Evolutionary conservation across 495 filamentous ascomycete genomes (phyloP).

Genomic region (Penicillium manginii): DNA sequence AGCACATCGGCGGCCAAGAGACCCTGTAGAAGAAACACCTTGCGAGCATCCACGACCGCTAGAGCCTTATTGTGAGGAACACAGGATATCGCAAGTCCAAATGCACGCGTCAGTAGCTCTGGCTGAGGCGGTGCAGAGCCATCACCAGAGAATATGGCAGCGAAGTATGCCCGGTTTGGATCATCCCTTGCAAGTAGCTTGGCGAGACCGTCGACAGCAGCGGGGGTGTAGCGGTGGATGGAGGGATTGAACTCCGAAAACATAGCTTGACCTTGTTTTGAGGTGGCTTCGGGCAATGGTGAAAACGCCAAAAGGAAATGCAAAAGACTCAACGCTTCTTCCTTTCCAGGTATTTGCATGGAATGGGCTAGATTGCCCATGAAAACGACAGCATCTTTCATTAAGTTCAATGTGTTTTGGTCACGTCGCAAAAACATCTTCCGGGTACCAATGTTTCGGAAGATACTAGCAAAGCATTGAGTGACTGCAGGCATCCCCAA

Average conservation of each 20-base stretch:
- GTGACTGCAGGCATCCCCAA: conserved; percentile 77
- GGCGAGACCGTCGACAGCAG: conserved; percentile 85
- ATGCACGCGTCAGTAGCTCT: conserved; percentile 85
- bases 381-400: conserved; percentile 91
- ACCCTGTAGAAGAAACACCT: conserved; percentile 86
- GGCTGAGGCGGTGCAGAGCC: conserved; percentile 61
- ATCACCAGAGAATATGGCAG: conserved; percentile 77
- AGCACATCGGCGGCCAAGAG: conserved; percentile 90
- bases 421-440: conserved; percentile 80
- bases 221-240: conserved; percentile 84
- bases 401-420: conserved; percentile 86
- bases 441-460: conserved; percentile 87
- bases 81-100: conserved; percentile 83
- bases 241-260: conserved; percentile 81
- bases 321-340: conserved; percentile 84
- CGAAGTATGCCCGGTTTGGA: conserved; percentile 84
- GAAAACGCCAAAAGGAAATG: conserved; percentile 91
- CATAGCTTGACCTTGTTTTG: conserved; percentile 60
- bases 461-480: conserved; percentile 77
- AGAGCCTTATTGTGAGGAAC: conserved; percentile 71
- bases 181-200: conserved; percentile 93
- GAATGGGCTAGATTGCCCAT: conserved; percentile 83
- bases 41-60: conserved; percentile 75
- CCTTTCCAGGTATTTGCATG: conserved; percentile 81
- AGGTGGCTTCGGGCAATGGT: conserved; percentile 63